Percentiles rank a stretch among this genome's conserved stretches.
Evolutionary conservation across 495 filamentous ascomycete species (phyloP).

Genomic region (Baudoinia panamericana): DNA sequence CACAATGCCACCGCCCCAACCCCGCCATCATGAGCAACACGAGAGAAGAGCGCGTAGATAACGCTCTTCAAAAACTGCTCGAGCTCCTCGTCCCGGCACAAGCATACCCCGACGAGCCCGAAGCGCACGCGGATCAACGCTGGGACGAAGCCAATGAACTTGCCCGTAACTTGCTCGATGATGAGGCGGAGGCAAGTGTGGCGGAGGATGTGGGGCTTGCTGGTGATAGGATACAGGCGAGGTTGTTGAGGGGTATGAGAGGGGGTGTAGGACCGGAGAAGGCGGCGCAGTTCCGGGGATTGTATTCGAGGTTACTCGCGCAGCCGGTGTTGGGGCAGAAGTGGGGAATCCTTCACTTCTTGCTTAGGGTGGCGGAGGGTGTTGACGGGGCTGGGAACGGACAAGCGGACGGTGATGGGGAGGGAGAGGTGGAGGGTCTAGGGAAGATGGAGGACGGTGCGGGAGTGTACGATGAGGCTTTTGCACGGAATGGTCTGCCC

Average conservation of each 20-base stretch:
- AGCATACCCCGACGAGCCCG: constrained; percentile 26
- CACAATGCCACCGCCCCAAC: too few relatives aligned
- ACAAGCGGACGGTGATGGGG: constrained; percentile 10
- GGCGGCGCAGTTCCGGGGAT: constrained; percentile 73
- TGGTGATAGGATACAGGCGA: constrained; percentile 78
- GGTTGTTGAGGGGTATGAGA: constrained; percentile 59
- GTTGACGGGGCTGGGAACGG: constrained; percentile 1
- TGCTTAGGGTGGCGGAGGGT: constrained; percentile 58
- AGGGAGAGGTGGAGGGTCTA: constrained; percentile 1
- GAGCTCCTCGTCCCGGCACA: constrained; percentile 27
- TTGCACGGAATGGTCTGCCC: constrained; percentile 40
- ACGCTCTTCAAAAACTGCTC: constrained; percentile 32
- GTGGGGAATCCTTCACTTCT: constrained; percentile 87
- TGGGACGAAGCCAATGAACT: constrained; percentile 29
- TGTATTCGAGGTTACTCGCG: constrained; percentile 74
- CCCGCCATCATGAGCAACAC: constrained; percentile 22
- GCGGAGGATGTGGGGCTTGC: constrained; percentile 71
- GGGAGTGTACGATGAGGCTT: constrained; percentile 39
- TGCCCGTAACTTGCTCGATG: constrained; percentile 21
- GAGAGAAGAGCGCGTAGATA: constrained; percentile 29
- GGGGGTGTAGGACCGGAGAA: constrained; percentile 66
- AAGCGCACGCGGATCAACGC: constrained; percentile 27
- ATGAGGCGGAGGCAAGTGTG: constrained; percentile 24
- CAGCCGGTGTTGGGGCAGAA: constrained; percentile 87
- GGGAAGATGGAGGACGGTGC: constrained; percentile 11